Conservation (phyloP, 2,329 filamentous ascomycete species). For the Fusarium humuli region DNA sequence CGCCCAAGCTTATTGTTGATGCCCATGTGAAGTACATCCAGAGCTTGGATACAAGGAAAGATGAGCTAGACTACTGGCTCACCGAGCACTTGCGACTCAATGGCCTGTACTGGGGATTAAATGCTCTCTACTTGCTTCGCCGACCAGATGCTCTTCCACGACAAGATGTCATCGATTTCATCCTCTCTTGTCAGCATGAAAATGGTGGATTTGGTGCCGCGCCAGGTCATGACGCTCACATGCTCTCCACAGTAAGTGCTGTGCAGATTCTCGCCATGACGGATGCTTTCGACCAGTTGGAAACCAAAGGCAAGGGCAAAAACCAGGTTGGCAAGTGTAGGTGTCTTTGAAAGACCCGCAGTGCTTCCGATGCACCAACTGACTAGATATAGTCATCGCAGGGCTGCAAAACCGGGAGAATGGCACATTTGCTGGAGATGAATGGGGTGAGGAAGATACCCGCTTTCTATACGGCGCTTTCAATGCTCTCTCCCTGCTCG, state of each 20-base stretch:
- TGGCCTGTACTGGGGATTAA: conserved; percentile 96
- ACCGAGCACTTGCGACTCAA: conserved; percentile 96
- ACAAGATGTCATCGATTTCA: conserved; percentile 85
- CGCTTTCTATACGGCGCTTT: conserved; percentile 92
- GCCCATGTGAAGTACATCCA: conserved; percentile 92
- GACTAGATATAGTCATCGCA: conserved; percentile 73
- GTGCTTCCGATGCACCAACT: conserved; percentile 34
- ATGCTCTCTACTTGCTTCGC: conserved; percentile 84
- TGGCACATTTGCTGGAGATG: conserved; percentile 91
- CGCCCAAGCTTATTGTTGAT: conserved; percentile 61
- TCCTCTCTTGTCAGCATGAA: conserved; percentile 92
- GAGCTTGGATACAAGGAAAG: conserved; percentile 88
- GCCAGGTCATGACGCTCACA: conserved; percentile 93
- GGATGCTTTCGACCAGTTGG: conserved; percentile 86
- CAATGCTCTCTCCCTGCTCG: conserved; percentile 87
- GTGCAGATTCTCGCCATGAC: conserved; percentile 92
- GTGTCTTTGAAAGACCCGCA: conserved; percentile 50
- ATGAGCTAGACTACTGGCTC: conserved; percentile 97
- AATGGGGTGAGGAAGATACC: conserved; percentile 97
- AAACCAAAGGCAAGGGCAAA: conserved; percentile 73
- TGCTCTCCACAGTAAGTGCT: conserved; percentile 95
- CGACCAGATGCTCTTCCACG: conserved; percentile 85
- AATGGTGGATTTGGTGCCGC: conserved; percentile 94
- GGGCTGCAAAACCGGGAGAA: conserved; percentile 81
- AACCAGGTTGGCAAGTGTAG: conserved; percentile 82